Base-by-base conservation (phyloP, 805 yeast species). In the Cyberlindnera samutprakarnensis region DNA sequence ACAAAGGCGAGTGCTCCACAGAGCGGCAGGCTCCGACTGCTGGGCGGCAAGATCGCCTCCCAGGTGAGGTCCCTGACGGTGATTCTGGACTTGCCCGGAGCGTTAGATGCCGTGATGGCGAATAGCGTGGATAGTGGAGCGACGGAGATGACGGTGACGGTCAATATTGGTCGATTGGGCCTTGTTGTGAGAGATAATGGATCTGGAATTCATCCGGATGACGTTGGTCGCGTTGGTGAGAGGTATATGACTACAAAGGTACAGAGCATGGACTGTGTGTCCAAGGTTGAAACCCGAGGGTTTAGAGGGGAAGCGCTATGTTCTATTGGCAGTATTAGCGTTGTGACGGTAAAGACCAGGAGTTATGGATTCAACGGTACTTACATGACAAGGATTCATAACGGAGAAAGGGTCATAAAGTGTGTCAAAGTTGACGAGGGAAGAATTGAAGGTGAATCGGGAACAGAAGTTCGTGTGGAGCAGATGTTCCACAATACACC, bases 241-340 rank as follows among this genome's bases (percentile, higher is more conserved):
- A 54, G 65, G 14, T 61, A 71, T 45, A 57, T 56, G 35, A 79
- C 90, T 0, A 77, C 88, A 0, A 83, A 79, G 43, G 27, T 72
- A 3, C 20, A 30, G 2, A 30, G 37, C 1, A 43, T 66, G 19
- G 54, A 54, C 1, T 72, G 66, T 14, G 44, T 79, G 21, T 47
- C 43, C 11, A 13, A 30, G 1, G 51, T 68, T 4, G 31, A 32
- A 1, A 70, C 79, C 0, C 70, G 65, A 41, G 94, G 94, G 1
- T 82, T 77, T 47, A 64, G 83, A 30, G 95, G 95, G 1, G 82
- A 78, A 43, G 81, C 92, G 0, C 42, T 85, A 13, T 59, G 64
- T 32, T 65, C 78, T 1, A 56, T 85, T 4, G 53, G 70, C n/a
- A 60, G 65, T 0, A 46, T 72, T 6, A 59, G 78, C 0, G 51